phyloP scores from a whole-genome alignment of 257 asterid species.

The Solanum phureja region DNA sequence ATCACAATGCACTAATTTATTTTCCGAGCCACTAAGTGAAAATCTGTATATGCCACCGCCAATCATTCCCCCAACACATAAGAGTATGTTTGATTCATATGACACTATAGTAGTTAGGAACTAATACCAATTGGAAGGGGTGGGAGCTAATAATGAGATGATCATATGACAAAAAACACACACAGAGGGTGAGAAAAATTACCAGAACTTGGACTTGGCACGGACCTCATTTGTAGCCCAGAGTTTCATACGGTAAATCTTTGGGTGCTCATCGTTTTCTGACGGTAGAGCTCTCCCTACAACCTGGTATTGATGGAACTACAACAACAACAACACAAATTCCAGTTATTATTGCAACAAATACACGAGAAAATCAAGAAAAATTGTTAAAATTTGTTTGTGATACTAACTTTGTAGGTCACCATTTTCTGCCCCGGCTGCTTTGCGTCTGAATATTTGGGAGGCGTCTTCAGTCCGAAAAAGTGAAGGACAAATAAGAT shows the following conservation, averaged over 20 bases:
- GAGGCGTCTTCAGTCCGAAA: slow-evolving; percentile 7
- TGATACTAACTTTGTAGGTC: slow-evolving; percentile 28
- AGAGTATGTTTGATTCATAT: neutral
- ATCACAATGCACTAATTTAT: neutral
- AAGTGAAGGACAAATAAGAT: neutral
- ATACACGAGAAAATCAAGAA: neutral
- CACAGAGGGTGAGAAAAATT: neutral
- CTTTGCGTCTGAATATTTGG: neutral
- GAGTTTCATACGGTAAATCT: slow-evolving; percentile 90
- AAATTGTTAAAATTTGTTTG: neutral
- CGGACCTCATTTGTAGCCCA: slow-evolving; percentile 97
- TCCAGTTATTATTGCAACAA: neutral
- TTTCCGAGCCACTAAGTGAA: neutral
- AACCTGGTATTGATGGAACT: slow-evolving; percentile 91
- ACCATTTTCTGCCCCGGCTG: slow-evolving; percentile 30
- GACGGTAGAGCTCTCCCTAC: slow-evolving; percentile 91
- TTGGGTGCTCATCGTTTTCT: slow-evolving; percentile 71
- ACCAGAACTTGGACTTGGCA: slow-evolving; percentile 84
- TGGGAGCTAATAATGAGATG: neutral
- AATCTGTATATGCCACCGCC: neutral
- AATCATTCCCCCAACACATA: neutral
- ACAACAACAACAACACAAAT: slow-evolving; percentile 1
- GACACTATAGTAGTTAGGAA: neutral
- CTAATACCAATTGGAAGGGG: neutral
- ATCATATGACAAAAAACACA: neutral